A percentile compares a stretch with the other conserved stretches of the same genome.
These are phyloP conservation scores for Aspergillus hiratsukae DNA, from an alignment of 2,329 filamentous ascomycete genomes.

Conservation along the genomic window DNA sequence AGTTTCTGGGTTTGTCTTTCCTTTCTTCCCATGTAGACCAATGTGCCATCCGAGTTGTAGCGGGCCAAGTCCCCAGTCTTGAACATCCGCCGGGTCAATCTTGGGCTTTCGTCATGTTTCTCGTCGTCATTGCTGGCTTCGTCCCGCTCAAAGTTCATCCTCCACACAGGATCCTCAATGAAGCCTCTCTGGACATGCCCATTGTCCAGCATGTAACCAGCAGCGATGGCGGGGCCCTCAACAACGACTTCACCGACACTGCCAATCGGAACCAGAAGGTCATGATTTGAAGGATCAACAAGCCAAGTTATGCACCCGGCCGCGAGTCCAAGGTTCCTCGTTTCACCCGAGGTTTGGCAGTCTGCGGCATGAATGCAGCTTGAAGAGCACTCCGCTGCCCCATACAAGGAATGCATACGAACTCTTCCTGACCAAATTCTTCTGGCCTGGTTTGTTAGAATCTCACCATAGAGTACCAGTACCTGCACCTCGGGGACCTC, in stretches of 20 bases:
- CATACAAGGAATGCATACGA: conserved; percentile 20
- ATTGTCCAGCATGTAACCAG: conserved; percentile 53
- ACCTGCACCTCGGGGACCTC: conserved; percentile 25
- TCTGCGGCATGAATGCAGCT: conserved; percentile 16
- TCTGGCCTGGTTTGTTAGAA: neutral
- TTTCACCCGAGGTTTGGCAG: neutral
- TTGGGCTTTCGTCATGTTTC: neutral
- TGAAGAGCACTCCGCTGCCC: conserved; percentile 23
- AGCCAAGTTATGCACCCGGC: conserved; percentile 30
- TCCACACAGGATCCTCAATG: conserved; percentile 39
- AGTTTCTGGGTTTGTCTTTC: conserved; percentile 4
- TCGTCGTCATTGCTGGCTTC: neutral
- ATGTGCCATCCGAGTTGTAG: conserved; percentile 33
- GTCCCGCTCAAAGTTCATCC: conserved; percentile 19
- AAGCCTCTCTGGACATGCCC: conserved; percentile 51
- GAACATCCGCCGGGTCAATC: conserved; percentile 19
- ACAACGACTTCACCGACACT: conserved; percentile 20
- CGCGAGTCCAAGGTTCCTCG: conserved; percentile 19
- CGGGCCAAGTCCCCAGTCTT: conserved; percentile 38
- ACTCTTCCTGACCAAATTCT: conserved; percentile 10
- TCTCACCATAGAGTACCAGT: conserved; percentile 21
- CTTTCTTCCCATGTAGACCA: conserved; percentile 32
- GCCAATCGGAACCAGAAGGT: conserved; percentile 33
- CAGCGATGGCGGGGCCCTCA: conserved; percentile 48
- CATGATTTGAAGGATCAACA: conserved; percentile 25